phyloP scores from a whole-genome alignment of 2,329 filamentous ascomycete genomes.

The Bimuria novae-zelandiae region DNA sequence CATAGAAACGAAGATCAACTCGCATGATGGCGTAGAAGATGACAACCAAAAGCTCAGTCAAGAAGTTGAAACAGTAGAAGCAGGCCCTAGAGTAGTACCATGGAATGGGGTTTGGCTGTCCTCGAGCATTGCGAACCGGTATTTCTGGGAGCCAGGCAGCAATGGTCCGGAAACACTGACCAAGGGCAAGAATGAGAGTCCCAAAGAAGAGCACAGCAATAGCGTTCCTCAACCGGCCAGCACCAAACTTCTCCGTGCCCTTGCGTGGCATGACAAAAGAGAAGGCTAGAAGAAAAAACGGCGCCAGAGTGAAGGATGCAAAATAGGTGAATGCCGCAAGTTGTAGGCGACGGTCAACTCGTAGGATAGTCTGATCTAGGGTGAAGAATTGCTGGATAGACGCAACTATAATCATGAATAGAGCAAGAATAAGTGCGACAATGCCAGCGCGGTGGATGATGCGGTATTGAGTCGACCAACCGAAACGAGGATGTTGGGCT shows the following conservation, averaged over 20 bases:
- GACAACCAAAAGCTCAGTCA: constrained; percentile 72
- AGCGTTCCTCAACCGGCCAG: constrained; percentile 70
- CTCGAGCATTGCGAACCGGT: constrained; percentile 55
- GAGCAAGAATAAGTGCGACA: constrained; percentile 59
- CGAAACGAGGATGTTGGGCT: constrained; percentile 70
- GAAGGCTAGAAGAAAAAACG: constrained; percentile 60
- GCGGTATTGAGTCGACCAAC: constrained; percentile 66
- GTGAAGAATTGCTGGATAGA: constrained; percentile 72
- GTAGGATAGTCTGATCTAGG: constrained; percentile 55
- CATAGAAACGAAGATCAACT: constrained; percentile 76
- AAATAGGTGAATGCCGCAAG: constrained; percentile 68
- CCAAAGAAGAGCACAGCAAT: constrained; percentile 65
- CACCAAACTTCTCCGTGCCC: constrained; percentile 64
- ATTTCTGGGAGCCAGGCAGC: constrained; percentile 58
- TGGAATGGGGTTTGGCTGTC: constrained; percentile 43
- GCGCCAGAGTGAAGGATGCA: constrained; percentile 68
- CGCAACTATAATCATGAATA: constrained; percentile 69
- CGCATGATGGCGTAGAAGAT: constrained; percentile 68
- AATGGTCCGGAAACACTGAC: constrained; percentile 71
- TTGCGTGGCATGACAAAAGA: constrained; percentile 52
- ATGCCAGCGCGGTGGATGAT: constrained; percentile 56
- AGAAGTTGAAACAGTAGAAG: constrained; percentile 83
- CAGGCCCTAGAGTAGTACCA: constrained; percentile 74
- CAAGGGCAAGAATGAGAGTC: constrained; percentile 65
- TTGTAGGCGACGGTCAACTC: constrained; percentile 65